Percentiles rank a stretch among this genome's conserved stretches.
Evolutionary conservation across 306 rosid species (phyloP).

Genomic region (Acmispon strigosus): DNA sequence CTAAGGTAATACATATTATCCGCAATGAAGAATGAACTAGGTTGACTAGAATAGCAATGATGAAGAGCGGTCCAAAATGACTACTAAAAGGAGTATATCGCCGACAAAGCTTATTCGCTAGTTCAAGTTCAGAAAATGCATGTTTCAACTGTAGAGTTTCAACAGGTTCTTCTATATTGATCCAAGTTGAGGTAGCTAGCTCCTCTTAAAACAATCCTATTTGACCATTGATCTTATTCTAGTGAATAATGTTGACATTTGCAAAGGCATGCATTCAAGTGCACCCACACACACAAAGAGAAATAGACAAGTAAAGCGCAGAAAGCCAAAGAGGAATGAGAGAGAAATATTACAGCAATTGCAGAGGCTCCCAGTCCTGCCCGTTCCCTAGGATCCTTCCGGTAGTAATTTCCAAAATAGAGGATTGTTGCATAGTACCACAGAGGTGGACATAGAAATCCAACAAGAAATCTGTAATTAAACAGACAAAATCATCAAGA

Average conservation of each 20-base stretch:
- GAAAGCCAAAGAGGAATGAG: neutral
- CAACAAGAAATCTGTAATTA: slow-evolving; percentile 65
- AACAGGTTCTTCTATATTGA: neutral
- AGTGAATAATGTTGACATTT: slow-evolving; percentile 3
- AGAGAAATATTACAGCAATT: slow-evolving; percentile 58
- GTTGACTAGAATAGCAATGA: neutral
- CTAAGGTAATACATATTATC: neutral
- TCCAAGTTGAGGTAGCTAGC: neutral
- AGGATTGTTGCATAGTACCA: slow-evolving; percentile 88
- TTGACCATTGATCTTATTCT: neutral
- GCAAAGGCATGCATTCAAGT: neutral
- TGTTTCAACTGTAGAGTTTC: neutral
- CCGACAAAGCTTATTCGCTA: neutral
- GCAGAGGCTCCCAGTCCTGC: slow-evolving; percentile 98
- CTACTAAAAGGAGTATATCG: neutral
- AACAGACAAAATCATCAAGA: slow-evolving; percentile 24
- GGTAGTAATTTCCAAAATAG: slow-evolving; percentile 68
- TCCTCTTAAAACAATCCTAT: neutral
- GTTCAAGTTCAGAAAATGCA: neutral
- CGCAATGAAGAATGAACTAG: neutral
- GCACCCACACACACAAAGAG: neutral
- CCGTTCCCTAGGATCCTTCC: slow-evolving; percentile 93
- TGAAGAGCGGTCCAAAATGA: neutral
- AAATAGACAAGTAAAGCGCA: neutral
- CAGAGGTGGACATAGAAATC: slow-evolving; percentile 70